Conservation (phyloP, 108 stramenopile genomes). For the Cyclotella baltica region DNA sequence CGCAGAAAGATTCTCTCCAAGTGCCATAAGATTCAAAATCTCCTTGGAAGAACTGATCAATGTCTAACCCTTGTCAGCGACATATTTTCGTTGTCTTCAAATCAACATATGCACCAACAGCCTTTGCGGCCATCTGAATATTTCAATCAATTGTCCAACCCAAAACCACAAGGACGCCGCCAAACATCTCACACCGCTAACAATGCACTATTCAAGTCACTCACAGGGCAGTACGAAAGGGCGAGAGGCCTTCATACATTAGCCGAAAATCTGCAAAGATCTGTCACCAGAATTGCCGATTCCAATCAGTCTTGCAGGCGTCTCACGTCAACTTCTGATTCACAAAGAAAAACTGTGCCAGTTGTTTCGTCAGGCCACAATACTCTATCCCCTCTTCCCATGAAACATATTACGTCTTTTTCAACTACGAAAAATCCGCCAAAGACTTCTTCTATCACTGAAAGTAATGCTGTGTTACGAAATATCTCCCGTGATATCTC, state of each 20-base stretch:
- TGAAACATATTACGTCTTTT: constrained; percentile 25
- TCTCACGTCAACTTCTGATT: background rate
- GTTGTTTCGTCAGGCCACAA: background rate
- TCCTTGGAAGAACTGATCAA: constrained; percentile 38
- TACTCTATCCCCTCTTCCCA: background rate
- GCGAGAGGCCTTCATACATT: constrained; percentile 30
- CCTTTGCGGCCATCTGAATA: constrained; percentile 48
- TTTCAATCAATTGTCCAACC: constrained; percentile 31
- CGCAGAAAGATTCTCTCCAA: constrained; percentile 63
- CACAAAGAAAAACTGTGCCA: background rate
- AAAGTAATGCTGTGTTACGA: constrained; percentile 29
- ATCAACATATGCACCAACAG: constrained; percentile 18
- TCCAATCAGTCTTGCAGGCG: background rate
- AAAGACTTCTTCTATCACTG: constrained; percentile 18
- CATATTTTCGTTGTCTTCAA: constrained; percentile 36
- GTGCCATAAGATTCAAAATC: constrained; percentile 46
- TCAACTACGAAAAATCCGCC: background rate
- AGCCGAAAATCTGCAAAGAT: constrained; percentile 35
- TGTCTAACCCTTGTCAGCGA: constrained; percentile 41
- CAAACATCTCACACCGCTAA: constrained; percentile 40
- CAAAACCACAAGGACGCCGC: background rate
- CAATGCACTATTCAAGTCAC: constrained; percentile 46
- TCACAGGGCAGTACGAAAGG: constrained; percentile 46
- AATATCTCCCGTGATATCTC: constrained; percentile 20
- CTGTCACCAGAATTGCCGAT: constrained; percentile 22